These are phyloP conservation scores for Striga asiatica DNA, from an alignment of 257 asterid genomes.

Conservation along the genomic window DNA sequence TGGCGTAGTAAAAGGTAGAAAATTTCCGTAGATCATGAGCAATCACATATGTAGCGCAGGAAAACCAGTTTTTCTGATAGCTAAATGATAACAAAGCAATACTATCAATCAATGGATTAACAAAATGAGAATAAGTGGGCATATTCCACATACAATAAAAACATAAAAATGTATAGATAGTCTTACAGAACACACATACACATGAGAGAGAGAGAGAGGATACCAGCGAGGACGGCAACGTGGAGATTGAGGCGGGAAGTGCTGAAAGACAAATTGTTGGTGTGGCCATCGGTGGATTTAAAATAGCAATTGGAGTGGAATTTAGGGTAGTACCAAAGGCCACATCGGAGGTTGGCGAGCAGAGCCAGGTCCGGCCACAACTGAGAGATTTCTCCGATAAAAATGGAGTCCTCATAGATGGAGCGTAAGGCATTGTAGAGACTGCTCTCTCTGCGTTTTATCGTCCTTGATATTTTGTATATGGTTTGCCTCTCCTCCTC, in stretches of 20 bases:
- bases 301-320: constrained; percentile 69
- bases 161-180: too few species aligned
- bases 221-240: constrained; percentile 78
- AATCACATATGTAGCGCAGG: too few species aligned
- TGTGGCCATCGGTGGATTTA: constrained; percentile 98
- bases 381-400: constrained; percentile 80
- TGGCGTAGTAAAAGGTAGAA: too few species aligned
- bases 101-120: too few species aligned
- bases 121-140: too few species aligned
- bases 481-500: constrained; percentile 44
- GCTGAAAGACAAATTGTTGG: constrained; percentile 75
- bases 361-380: constrained; percentile 89
- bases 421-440: constrained; percentile 84
- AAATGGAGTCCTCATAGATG: constrained; percentile 83
- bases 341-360: constrained; percentile 91
- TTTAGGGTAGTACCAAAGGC: constrained; percentile 72
- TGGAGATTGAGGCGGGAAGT: constrained; percentile 92
- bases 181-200: too few species aligned
- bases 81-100: too few species aligned
- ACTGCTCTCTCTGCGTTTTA: constrained; percentile 59
- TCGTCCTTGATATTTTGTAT: constrained; percentile 55
- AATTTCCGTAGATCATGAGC: too few species aligned
- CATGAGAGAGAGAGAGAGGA: not conserved
- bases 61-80: too few species aligned
- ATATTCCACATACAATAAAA: too few species aligned